Evolutionary conservation across 495 filamentous ascomycete genomes (phyloP).

Genomic region (Lepidopterella palustris): DNA sequence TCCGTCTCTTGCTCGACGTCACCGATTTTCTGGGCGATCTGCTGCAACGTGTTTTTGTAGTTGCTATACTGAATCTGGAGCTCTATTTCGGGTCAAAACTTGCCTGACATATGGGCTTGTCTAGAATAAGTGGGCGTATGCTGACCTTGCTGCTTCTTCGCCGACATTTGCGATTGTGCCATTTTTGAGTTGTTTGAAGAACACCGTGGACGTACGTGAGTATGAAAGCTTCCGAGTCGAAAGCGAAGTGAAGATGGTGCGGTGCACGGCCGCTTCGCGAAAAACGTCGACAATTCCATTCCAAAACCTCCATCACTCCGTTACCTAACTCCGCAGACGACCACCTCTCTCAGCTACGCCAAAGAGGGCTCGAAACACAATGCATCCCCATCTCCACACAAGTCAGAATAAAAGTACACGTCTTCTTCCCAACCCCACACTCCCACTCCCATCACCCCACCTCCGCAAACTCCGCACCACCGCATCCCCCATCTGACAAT

Average conservation of each 20-base stretch:
- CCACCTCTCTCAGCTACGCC: neutral
- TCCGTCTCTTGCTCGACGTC: conserved; percentile 95
- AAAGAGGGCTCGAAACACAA: conserved; percentile 41
- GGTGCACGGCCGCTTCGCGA: conserved; percentile 1
- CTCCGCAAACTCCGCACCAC: conserved; percentile 2
- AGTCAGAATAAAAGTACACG: conserved; percentile 75
- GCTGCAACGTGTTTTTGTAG: conserved; percentile 92
- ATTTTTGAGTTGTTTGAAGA: conserved; percentile 2
- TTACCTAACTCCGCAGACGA: neutral
- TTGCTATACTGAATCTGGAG: conserved; percentile 88
- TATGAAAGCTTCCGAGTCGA: neutral
- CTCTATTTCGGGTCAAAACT: conserved; percentile 49
- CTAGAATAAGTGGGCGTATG: conserved; percentile 22
- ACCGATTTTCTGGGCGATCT: conserved; percentile 90
- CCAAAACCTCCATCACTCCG: conserved; percentile 7
- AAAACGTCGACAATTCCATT: neutral
- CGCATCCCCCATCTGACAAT: neutral
- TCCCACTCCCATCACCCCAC: neutral
- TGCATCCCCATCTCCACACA: conserved; percentile 97
- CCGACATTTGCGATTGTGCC: conserved; percentile 32
- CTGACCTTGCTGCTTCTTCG: conserved; percentile 62
- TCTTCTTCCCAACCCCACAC: conserved; percentile 1
- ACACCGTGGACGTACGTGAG: neutral
- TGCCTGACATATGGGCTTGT: conserved; percentile 3
- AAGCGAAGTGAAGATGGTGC: neutral